A percentile compares a stretch with the other conserved stretches of the same genome.
Evolutionary conservation across 345 rosid genomes (phyloP).

Genomic region (Barbarea vulgaris): DNA sequence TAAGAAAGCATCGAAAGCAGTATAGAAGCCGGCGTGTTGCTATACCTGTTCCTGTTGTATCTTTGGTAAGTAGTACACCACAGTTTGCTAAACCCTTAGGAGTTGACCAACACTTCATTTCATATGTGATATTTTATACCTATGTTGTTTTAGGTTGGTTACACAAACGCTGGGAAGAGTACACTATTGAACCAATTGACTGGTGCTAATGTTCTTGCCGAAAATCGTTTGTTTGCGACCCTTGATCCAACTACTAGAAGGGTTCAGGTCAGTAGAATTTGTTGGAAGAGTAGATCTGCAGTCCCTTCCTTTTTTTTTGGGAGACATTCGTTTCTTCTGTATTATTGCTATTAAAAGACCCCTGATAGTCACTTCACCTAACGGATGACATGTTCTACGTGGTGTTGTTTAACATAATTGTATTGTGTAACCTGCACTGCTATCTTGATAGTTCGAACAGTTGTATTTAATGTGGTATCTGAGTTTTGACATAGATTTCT

Average conservation of each 20-base stretch:
- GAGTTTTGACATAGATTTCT: slow-evolving; percentile 21
- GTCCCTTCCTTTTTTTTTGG: not conserved
- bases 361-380: not conserved
- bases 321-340: slow-evolving; percentile 9
- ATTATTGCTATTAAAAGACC: not conserved
- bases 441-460: not conserved
- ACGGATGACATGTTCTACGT: not conserved
- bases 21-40: slow-evolving; percentile 75
- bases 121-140: not conserved
- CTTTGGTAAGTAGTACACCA: slow-evolving; percentile 64
- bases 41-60: slow-evolving; percentile 92
- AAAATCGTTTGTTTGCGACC: slow-evolving; percentile 85
- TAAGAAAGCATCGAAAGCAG: slow-evolving; percentile 88
- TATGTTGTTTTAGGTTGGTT: slow-evolving; percentile 68
- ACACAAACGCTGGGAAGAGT: slow-evolving; percentile 98
- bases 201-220: slow-evolving; percentile 94
- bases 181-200: slow-evolving; percentile 84
- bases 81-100: not conserved
- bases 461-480: not conserved
- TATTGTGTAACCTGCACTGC: not conserved
- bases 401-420: not conserved
- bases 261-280: slow-evolving; percentile 69
- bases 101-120: slow-evolving; percentile 9
- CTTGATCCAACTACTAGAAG: slow-evolving; percentile 98
- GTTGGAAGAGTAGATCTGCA: slow-evolving; percentile 11